Base-by-base conservation (phyloP, 768 basidiomycete species). In the Mycena indigotica region DNA sequence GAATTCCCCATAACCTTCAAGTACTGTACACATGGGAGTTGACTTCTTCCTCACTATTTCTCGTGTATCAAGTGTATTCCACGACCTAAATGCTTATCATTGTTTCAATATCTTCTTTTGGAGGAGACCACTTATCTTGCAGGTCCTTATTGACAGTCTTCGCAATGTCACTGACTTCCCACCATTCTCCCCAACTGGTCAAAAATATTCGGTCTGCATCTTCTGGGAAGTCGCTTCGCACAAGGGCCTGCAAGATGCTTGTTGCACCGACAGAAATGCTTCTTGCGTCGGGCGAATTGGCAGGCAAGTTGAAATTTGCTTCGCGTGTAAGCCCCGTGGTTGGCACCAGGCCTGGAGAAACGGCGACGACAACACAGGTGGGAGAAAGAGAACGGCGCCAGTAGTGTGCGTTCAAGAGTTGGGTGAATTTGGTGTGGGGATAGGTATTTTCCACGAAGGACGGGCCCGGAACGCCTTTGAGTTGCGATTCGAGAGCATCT, bases 101-200 rank as follows among this genome's bases (percentile, higher is more conserved):
- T 26, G 5, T 26, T 28, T 62, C 61, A 24, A 58, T 55, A 23
- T 56, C 50, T 29, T 55, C 61, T 46, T 24, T 48, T 5, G 45
- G 38, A 4, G 39, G 44, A 5, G 21, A 44, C 61, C 57, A 62
- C 45, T 45, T 26, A 13, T 58, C 61, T 52, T 56, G 54, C 44
- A 58, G n/a, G 44, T 19, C 32, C 46, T 35, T 55, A 29, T 58
- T 54, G 10, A 62, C 46, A 2, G 53, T 41, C 35, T 41, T 6
- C 23, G 15, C 32, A n/a, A 52, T 39, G 15, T 24, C 46, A 2
- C 55, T 50, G 24, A 23, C n/a, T 5, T 28, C 41, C 61, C 61
- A 62, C 61, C 61, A 62, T 53, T 58, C 61, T 21, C 61, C 61
- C 61, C 61, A 58, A 56, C 57, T 58, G n/a, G 61, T 62, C 29